Evolutionary conservation across 306 rosid genomes (phyloP).

Genomic region (Rosa multiflora): DNA sequence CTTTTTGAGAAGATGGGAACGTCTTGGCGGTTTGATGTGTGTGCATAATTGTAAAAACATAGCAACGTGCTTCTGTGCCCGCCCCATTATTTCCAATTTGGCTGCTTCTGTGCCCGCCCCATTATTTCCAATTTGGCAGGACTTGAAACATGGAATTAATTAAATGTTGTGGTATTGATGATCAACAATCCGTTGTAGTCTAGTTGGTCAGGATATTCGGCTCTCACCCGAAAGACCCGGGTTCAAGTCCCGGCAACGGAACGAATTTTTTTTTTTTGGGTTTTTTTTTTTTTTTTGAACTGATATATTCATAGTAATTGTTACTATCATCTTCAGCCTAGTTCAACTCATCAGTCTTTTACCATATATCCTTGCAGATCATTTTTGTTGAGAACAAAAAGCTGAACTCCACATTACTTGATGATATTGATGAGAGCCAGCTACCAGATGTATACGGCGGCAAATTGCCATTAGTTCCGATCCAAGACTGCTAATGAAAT

Average conservation of each 20-base stretch:
- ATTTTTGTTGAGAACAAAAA: slow-evolving; percentile 59
- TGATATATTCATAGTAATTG: background rate
- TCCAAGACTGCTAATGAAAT: slow-evolving; percentile 47
- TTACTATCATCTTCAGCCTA: no score
- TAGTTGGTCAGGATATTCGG: slow-evolving; percentile 40
- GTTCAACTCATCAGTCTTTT: no score
- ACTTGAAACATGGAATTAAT: no score
- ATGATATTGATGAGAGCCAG: slow-evolving; percentile 74
- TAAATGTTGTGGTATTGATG: no score
- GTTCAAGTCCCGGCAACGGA: slow-evolving; percentile 41
- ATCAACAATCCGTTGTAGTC: slow-evolving; percentile 26
- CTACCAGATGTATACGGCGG: slow-evolving; percentile 68
- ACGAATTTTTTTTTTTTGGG: background rate
- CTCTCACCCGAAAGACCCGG: slow-evolving; percentile 44
- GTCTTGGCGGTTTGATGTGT: no score
- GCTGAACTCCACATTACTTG: slow-evolving; percentile 47
- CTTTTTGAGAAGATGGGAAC: no score
- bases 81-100: no score
- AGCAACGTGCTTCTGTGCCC: no score
- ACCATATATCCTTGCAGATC: slow-evolving; percentile 67
- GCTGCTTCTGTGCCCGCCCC: no score
- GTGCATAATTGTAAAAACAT: no score
- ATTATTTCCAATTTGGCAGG: no score
- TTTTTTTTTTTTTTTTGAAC: no score
- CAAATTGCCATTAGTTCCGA: slow-evolving; percentile 50